A percentile compares a stretch with the other conserved stretches of the same genome.
phyloP scores from a whole-genome alignment of 345 rosid genomes.

The Capsella bursapastoris region DNA sequence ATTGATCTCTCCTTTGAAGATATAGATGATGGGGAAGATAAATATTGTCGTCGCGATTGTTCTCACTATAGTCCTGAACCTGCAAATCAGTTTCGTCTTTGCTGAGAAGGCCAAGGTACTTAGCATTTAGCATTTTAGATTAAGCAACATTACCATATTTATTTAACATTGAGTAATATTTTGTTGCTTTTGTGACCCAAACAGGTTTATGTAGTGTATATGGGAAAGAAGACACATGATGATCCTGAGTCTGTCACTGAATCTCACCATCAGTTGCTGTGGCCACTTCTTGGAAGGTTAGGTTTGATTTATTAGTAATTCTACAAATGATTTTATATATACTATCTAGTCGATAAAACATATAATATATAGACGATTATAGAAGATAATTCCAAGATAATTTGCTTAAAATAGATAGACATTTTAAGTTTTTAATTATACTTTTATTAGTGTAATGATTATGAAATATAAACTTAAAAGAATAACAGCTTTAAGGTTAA shows the following conservation, averaged over 20 bases:
- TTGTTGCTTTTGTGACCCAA: neutral
- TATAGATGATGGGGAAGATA: neutral
- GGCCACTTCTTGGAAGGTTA: conserved; percentile 57
- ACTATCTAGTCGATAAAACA: too few species aligned
- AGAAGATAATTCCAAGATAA: too few species aligned
- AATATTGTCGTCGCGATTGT: neutral
- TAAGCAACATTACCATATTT: neutral
- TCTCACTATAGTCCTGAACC: neutral
- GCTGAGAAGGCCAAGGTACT: conserved; percentile 14
- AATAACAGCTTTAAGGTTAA: too few species aligned
- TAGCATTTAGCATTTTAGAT: neutral
- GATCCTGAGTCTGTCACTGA: conserved; percentile 48
- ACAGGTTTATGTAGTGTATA: conserved; percentile 59
- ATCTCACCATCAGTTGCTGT: conserved; percentile 63
- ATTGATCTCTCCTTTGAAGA: neutral
- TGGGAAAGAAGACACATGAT: conserved; percentile 54
- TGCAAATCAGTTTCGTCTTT: neutral
- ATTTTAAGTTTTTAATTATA: too few species aligned
- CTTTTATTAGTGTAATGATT: too few species aligned
- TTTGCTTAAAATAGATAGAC: too few species aligned
- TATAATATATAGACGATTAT: too few species aligned
- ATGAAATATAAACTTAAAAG: too few species aligned
- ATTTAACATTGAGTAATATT: neutral
- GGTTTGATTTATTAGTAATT: neutral
- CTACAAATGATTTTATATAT: neutral